phyloP scores from a whole-genome alignment of 2,329 filamentous ascomycete genomes.

The Clarireedia hainanense region DNA sequence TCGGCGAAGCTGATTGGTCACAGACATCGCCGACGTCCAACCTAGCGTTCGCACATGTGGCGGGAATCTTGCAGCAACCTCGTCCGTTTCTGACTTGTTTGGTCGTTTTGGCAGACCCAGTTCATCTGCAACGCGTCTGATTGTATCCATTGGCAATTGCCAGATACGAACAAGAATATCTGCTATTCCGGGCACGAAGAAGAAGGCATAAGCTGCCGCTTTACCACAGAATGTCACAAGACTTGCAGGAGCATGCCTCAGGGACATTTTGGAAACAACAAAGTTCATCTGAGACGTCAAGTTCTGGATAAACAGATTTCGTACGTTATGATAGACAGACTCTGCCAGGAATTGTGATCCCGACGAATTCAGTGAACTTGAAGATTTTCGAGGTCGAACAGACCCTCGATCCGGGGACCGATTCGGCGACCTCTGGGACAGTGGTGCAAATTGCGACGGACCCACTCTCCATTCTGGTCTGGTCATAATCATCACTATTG shows the following conservation, averaged over 20 bases:
- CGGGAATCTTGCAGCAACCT: slow-evolving; percentile 31
- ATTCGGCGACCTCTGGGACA: slow-evolving; percentile 35
- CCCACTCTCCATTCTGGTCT: slow-evolving; percentile 60
- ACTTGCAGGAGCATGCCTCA: slow-evolving; percentile 46
- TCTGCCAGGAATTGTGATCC: slow-evolving; percentile 61
- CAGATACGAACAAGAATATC: slow-evolving; percentile 61
- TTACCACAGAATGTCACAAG: slow-evolving; percentile 65
- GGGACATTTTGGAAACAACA: slow-evolving; percentile 66
- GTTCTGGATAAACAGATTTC: slow-evolving; percentile 63
- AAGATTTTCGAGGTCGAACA: slow-evolving; percentile 30
- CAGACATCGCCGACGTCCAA: slow-evolving; percentile 50
- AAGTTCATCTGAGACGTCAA: slow-evolving; percentile 61
- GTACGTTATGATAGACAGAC: slow-evolving; percentile 64
- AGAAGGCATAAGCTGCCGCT: slow-evolving; percentile 65
- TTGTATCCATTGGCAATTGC: slow-evolving; percentile 49
- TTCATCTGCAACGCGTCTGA: slow-evolving; percentile 55
- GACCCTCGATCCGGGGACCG: slow-evolving; percentile 17
- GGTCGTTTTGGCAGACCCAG: slow-evolving; percentile 49
- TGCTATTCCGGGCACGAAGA: slow-evolving; percentile 64
- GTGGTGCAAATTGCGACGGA: slow-evolving; percentile 48
- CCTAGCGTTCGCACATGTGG: slow-evolving; percentile 48
- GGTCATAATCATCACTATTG: slow-evolving; percentile 61
- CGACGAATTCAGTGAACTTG: slow-evolving; percentile 47
- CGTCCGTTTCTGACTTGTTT: slow-evolving; percentile 34
- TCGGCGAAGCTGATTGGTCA: slow-evolving; percentile 46